Percentiles rank a stretch among this genome's conserved stretches.
Conservation (phyloP, 768 basidiomycete genomes). For the Macrolepiota albuminosa region DNA sequence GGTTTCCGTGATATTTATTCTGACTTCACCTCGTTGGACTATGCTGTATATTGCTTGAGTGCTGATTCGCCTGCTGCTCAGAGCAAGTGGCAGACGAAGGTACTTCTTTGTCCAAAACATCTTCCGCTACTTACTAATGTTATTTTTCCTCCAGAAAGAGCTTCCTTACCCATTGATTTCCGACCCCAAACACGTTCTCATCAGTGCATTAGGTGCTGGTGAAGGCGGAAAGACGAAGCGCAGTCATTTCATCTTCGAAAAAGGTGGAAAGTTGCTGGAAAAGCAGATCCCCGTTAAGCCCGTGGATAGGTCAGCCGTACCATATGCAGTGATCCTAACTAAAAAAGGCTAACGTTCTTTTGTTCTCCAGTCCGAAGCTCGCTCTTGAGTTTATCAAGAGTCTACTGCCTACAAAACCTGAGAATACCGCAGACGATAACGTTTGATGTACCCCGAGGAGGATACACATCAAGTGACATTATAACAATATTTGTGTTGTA, state of each 20-base stretch:
- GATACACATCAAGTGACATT: not conserved
- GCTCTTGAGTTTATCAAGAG: conserved; percentile 66
- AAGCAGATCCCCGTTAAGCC: conserved; percentile 86
- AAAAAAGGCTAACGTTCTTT: not conserved
- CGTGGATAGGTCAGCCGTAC: conserved; percentile 59
- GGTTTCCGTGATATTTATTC: conserved; percentile 82
- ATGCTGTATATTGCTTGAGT: conserved; percentile 80
- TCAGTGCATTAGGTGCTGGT: conserved; percentile 77
- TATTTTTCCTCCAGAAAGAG: conserved; percentile 49
- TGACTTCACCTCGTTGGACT: conserved; percentile 65
- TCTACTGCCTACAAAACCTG: conserved; percentile 12
- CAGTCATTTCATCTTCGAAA: conserved; percentile 91
- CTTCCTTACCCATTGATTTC: conserved; percentile 85
- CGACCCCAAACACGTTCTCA: conserved; percentile 79
- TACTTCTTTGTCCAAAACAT: conserved; percentile 16
- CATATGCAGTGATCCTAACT: not conserved
- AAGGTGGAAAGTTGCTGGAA: conserved; percentile 85
- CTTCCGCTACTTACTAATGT: not conserved
- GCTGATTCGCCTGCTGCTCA: conserved; percentile 73
- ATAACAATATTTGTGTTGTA: conserved; percentile 1
- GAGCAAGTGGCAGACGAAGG: conserved; percentile 85
- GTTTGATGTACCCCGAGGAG: not conserved
- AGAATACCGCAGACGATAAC: not conserved
- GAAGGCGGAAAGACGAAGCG: conserved; percentile 81
- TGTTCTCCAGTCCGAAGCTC: conserved; percentile 45